A percentile compares a stretch with the other conserved stretches of the same genome.
Evolutionary conservation across 352 stramenopile genomes (phyloP).

Genomic region (Pythium utonaiense): DNA sequence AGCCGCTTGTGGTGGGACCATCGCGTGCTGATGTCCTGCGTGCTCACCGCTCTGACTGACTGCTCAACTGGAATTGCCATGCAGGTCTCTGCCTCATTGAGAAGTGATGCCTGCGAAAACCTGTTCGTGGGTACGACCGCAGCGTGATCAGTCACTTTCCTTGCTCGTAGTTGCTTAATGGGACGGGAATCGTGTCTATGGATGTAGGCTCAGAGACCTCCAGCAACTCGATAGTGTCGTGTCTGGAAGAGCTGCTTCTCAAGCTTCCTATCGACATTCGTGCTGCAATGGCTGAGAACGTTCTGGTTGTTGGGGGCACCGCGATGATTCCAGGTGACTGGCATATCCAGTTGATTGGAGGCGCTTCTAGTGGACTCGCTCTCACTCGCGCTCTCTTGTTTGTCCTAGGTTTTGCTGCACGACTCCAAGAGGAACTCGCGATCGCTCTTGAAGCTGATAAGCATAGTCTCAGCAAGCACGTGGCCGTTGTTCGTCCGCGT

Average conservation of each 20-base stretch:
- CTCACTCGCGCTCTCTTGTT: neutral
- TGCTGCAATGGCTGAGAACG: constrained; percentile 58
- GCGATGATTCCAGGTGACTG: constrained; percentile 82
- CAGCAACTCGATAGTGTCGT: constrained; percentile 53
- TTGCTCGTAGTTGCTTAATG: too few species aligned
- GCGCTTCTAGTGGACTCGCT: too few species aligned
- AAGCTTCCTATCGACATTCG: constrained; percentile 65
- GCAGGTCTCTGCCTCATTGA: constrained; percentile 19
- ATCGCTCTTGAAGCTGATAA: constrained; percentile 35
- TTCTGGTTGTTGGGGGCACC: constrained; percentile 70
- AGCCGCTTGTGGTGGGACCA: constrained; percentile 9
- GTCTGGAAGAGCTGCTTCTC: constrained; percentile 48
- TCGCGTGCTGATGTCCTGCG: neutral
- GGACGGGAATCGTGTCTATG: too few species aligned
- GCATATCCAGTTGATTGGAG: too few species aligned
- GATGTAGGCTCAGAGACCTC: constrained; percentile 23
- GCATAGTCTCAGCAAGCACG: constrained; percentile 36
- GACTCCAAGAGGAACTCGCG: constrained; percentile 46
- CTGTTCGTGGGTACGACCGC: constrained; percentile 25
- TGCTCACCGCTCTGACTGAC: neutral
- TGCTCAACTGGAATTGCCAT: neutral
- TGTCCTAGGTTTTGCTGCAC: constrained; percentile 42
- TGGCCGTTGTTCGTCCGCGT: constrained; percentile 38
- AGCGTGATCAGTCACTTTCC: neutral
- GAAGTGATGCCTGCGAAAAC: constrained; percentile 23